Evolutionary conservation across 768 basidiomycete genomes (phyloP).

Genomic region (Suillus paluster): DNA sequence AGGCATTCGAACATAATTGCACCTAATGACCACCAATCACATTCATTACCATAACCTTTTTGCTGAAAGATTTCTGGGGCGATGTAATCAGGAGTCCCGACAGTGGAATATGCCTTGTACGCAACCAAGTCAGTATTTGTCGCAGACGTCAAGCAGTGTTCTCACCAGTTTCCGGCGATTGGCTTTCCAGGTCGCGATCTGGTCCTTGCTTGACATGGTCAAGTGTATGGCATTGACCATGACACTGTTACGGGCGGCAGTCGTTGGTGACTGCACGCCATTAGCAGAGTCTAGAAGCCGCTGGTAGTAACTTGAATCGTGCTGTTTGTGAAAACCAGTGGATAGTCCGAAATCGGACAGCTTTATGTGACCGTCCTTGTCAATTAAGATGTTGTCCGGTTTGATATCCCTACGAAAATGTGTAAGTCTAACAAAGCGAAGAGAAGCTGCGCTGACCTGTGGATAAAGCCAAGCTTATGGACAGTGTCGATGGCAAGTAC

Average conservation of each 20-base stretch:
- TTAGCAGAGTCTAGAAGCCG: constrained; percentile 73
- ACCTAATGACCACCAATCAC: constrained; percentile 99
- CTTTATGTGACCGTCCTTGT: constrained; percentile 96
- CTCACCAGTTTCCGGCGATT: constrained; percentile 91
- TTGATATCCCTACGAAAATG: constrained; percentile 83
- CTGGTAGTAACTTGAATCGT: constrained; percentile 95
- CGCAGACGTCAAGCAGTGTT: constrained; percentile 9
- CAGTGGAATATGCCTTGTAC: constrained; percentile 91
- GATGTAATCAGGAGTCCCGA: constrained; percentile 96
- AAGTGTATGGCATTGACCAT: constrained; percentile 97
- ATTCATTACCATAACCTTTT: constrained; percentile 97
- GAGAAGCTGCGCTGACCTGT: constrained; percentile 61
- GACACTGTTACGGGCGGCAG: constrained; percentile 83
- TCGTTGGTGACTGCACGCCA: constrained; percentile 45
- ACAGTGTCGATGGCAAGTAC: constrained; percentile 97
- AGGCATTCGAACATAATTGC: constrained; percentile 99
- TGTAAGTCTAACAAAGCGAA: background rate
- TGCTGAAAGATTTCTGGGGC: constrained; percentile 97
- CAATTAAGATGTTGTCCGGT: constrained; percentile 92
- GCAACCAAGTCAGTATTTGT: constrained; percentile 2
- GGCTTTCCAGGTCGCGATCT: constrained; percentile 98
- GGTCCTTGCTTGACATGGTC: constrained; percentile 91
- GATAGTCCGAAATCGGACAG: constrained; percentile 98
- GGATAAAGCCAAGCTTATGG: constrained; percentile 96
- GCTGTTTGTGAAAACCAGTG: constrained; percentile 99